phyloP scores from a whole-genome alignment of 345 rosid genomes.

The Kandelia obovata region DNA sequence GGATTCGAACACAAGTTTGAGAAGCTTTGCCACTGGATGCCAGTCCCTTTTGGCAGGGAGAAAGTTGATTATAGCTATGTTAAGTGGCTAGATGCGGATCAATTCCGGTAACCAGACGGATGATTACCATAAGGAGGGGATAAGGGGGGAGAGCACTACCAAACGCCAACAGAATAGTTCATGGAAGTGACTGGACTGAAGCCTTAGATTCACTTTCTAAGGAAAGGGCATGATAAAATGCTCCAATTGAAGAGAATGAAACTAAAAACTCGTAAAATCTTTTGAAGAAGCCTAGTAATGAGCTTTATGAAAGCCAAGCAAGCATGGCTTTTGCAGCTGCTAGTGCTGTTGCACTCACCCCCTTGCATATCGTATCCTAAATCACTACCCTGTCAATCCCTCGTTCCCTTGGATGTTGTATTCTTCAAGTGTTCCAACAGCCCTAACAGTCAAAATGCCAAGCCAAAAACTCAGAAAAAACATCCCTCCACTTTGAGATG shows the following conservation, averaged over 20 bases:
- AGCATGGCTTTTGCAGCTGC: slow-evolving; percentile 46
- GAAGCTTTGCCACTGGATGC: too few species aligned
- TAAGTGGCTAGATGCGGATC: too few species aligned
- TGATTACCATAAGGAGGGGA: too few species aligned
- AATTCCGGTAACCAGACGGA: too few species aligned
- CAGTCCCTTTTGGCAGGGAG: too few species aligned
- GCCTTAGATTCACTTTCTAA: too few species aligned
- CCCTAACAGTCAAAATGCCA: slow-evolving; percentile 34
- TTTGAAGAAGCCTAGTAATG: slow-evolving; percentile 18
- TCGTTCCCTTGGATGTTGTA: slow-evolving; percentile 18
- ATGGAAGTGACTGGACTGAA: too few species aligned
- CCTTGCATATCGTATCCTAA: slow-evolving; percentile 8
- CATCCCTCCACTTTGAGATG: slow-evolving; percentile 30
- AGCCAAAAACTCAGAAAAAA: slow-evolving; percentile 10
- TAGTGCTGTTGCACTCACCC: slow-evolving; percentile 36
- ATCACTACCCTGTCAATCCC: slow-evolving; percentile 8
- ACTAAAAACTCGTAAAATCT: slow-evolving; percentile 3
- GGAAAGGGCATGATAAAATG: neutral
- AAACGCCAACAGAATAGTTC: too few species aligned
- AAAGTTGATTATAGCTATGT: too few species aligned
- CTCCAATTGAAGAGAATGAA: neutral
- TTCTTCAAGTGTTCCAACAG: slow-evolving; percentile 26
- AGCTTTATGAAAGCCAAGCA: slow-evolving; percentile 5
- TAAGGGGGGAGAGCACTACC: too few species aligned
- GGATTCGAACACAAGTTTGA: too few species aligned